Evolutionary conservation across 345 rosid genomes (phyloP), one percentile per base, ranked within the genome.

Genomic region (Toxicodendron radicans): DNA sequence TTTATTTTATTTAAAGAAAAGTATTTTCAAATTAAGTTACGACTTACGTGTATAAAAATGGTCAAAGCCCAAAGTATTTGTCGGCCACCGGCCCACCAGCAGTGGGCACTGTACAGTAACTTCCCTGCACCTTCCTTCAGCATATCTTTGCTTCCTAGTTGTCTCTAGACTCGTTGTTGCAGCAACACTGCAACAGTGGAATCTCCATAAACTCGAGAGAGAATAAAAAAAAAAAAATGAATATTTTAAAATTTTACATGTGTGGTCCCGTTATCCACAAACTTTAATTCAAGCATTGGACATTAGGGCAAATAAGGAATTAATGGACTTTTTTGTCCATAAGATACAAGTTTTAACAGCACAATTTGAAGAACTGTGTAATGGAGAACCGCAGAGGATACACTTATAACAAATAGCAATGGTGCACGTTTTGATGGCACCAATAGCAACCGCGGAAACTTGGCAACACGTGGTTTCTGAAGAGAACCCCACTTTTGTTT

Each of bases 401-500:
- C 30, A 0, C 1, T 60, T 30, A 32, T 10, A 10, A 58, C 4
- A 58, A 58, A 23, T 58, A 66, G 21, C 0, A 57, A 33, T 11
- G 45, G 30, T 52, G 16, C 74, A 59, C 58, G 66, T 59, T 46
- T 24, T 13, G 18, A 46, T 43, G 70, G 30, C 46, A 49, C 56
- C 67, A 56, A 64, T 65, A 60, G 60, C 74, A 45, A 54, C 43
- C 53, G 62, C 17, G 75, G 62, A 67, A 79, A 65, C 56, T 66
- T 56, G 86, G 81, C 69, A 73, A 74, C 85, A 83, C 87, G 87
- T 82, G 83, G 78, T 62, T 60, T 58, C 84, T 70, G 83, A 59
- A 21, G 33, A 38, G 18, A n/a, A 51, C 80, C 75, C 21, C 38
- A 24, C 66, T 61, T 48, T 53, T 43, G 64, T 43, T 49, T 61